Evolutionary conservation across 23 red algal species (phyloP).

Genomic region (Cyanidiococcus yangmingshanensis): DNA sequence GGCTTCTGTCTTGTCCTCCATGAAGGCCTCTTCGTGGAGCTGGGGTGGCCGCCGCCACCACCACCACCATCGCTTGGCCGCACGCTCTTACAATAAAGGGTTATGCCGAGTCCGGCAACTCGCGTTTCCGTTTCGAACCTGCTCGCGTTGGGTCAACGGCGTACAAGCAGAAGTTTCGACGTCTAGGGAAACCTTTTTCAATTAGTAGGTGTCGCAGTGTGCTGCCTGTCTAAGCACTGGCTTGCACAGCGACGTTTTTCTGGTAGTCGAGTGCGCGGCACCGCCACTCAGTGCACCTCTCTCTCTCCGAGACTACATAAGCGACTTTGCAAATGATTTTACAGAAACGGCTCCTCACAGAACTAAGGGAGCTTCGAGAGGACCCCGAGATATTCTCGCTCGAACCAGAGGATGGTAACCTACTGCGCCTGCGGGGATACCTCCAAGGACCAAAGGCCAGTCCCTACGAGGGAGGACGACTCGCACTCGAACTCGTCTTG

Average conservation of each 20-base stretch:
- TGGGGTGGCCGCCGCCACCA: too few species aligned
- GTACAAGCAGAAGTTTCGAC: not conserved
- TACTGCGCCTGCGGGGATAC: slow-evolving; percentile 51
- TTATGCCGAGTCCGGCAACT: too few species aligned
- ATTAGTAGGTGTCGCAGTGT: not conserved
- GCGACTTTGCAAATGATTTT: not conserved
- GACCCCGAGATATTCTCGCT: slow-evolving; percentile 33
- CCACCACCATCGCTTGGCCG: too few species aligned
- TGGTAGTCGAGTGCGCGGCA: not conserved
- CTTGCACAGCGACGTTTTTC: not conserved
- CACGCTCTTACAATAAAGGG: too few species aligned
- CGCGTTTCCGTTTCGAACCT: too few species aligned
- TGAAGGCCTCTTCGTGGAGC: too few species aligned
- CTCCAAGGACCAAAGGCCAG: slow-evolving; percentile 74
- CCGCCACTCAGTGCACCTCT: not conserved
- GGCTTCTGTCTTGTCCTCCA: too few species aligned
- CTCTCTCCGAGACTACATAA: not conserved
- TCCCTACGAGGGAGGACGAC: slow-evolving; percentile 67
- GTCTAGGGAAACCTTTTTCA: not conserved
- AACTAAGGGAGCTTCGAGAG: not conserved
- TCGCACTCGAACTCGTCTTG: slow-evolving; percentile 53
- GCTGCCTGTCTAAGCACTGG: not conserved
- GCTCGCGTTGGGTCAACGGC: not conserved
- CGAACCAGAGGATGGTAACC: slow-evolving; percentile 56
- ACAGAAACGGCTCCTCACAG: not conserved